Conservation (phyloP, 352 stramenopile species). For the Saprolegnia parasitica region DNA sequence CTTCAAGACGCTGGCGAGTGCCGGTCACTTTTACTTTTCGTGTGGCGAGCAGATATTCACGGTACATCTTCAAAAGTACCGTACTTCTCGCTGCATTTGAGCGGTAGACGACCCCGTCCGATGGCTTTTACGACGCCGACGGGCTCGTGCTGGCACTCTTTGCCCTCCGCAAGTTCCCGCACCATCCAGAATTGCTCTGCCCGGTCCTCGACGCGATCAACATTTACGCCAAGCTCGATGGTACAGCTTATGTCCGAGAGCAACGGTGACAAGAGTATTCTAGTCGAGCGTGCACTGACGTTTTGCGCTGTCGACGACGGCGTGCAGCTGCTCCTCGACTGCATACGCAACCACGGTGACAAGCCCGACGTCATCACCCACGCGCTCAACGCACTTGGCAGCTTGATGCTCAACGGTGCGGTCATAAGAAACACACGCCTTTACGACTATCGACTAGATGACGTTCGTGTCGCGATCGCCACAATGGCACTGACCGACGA, state of each 20-base stretch:
- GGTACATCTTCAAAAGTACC: constrained; percentile 38
- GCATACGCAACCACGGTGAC: constrained; percentile 69
- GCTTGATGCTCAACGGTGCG: constrained; percentile 68
- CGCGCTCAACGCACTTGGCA: constrained; percentile 56
- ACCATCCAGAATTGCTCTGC: constrained; percentile 59
- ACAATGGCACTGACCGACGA: constrained; percentile 47
- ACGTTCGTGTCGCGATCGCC: constrained; percentile 35
- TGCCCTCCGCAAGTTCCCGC: constrained; percentile 64
- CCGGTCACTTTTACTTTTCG: constrained; percentile 75
- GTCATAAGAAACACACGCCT: neutral
- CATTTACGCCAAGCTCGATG: constrained; percentile 69
- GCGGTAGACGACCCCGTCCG: constrained; percentile 33
- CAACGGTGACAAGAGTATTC: neutral
- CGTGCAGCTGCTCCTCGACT: constrained; percentile 66
- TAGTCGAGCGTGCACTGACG: constrained; percentile 59
- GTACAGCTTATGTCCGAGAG: constrained; percentile 29
- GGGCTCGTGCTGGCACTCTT: constrained; percentile 69
- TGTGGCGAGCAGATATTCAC: constrained; percentile 55
- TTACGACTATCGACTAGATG: neutral
- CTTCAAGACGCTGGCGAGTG: constrained; percentile 59
- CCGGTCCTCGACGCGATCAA: constrained; percentile 61
- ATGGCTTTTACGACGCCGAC: constrained; percentile 57
- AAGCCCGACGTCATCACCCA: constrained; percentile 61
- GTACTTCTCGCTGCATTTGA: neutral
- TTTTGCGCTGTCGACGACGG: constrained; percentile 55